Evolutionary conservation across 768 basidiomycete genomes (phyloP), one percentile per base, ranked within the genome.

Genomic region (Gloeostereum incarnatum): DNA sequence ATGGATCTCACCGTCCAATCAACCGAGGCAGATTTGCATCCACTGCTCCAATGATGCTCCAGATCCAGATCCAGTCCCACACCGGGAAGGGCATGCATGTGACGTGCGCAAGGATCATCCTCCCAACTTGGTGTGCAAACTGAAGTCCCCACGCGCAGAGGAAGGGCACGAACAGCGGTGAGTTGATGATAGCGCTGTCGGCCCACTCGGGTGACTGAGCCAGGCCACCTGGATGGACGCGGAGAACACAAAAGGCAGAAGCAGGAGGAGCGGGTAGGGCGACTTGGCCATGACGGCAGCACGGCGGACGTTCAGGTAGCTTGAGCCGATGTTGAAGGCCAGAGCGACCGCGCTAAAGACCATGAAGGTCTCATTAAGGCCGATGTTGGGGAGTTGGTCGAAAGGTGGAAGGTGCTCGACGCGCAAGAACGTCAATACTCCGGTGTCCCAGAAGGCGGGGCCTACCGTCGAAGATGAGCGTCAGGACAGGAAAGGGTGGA

Each of bases 41-140:
- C 10, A 88, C 42, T 1, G 83, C 85, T 3, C 81, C 84, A 10
- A 88, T 51, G 2, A 77, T 54, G 45, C 76, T 86, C 78, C 83
- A 87, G 6, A 89, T 56, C 81, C 92, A 93, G 56, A 93, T 75
- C 51, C 72, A 75, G 54, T 93, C 86, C 76, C 84, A 92, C 52
- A 71, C 65, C 0, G 96, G 96, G 66, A 97, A 94, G 4, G 75
- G 63, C 31, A 71, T 65, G 45, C 76, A 78, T 36, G 93, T 92
- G 20, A 96, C 78, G 57, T 98, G 96, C 1, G 92, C 87, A 32
- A 96, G 63, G 50, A 97, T 98, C 69, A 98, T 85, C 47, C 82
- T 66, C 8, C 90, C 89, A 25, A 96, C 93, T 54, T 92, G 82
- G 46, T 88, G 86, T 20, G 85, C 82, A 47, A 89, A 88, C 57